Evolutionary conservation across 139 green algal species (phyloP), one percentile per base, ranked within the genome.

Genomic region (Nannochloris sp.): DNA sequence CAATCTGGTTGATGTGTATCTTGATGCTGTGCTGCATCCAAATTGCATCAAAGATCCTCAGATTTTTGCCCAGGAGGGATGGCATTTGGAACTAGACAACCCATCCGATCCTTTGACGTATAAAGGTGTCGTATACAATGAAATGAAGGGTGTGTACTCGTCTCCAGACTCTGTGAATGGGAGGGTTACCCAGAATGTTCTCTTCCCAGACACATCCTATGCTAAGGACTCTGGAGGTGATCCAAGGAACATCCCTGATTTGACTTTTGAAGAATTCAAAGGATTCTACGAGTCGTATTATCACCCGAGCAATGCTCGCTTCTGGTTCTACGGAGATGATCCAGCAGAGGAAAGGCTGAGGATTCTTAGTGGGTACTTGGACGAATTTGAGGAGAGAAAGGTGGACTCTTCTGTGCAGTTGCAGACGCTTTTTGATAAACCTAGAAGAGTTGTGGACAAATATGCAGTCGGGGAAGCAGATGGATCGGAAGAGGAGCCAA

Each of bases 61-160:
- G 56, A 91, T 87, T 56, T 97, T 97, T 78, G 79, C 92, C 69
- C 93, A 97, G 81, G 91, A 89, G 56, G 84, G 80, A 25, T 89
- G 83, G 83, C 83, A 89, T 73, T 85, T 89, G 69, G 88, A 98
- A 81, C 75, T 95, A 55, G 85, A 97, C 48, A 61, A 80, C 31
- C 63, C 74, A 57, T 67, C 80, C 59, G 86, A 84, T 46, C 76
- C 84, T 12, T 70, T 96, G 49, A 85, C 71, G 5, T 91, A 79
- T 84, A 97, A 97, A 77, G 92, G 89, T 49, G 93, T 99, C 57
- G 93, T 99, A 59, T 99, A 97, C 85, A 99, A 99, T 72, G 93
- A 99, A 81, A 99, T 99, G 93, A 99, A 99, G 89, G 93, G 93
- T 36, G 93, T 98, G 13, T 99, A 98, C 88, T 95, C 84, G 17